Conservation (phyloP, 2,329 filamentous ascomycete species). For the Pyricularia sp. region DNA sequence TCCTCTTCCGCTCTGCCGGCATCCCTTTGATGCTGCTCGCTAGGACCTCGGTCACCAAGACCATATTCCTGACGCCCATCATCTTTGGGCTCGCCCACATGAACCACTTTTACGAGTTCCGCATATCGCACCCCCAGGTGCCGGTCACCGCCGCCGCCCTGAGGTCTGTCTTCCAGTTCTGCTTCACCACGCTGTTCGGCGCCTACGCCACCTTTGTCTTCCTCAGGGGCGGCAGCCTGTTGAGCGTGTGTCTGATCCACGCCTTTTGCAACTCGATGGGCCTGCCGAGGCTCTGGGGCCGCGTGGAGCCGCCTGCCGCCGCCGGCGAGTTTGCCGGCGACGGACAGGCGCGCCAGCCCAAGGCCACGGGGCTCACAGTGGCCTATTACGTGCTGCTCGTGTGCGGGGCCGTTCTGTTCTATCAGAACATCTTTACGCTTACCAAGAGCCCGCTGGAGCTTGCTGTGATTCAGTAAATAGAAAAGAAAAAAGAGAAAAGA, state of each 20-base stretch:
- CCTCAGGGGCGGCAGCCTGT: constrained; percentile 72
- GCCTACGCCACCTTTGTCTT: constrained; percentile 88
- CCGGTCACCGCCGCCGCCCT: constrained; percentile 53
- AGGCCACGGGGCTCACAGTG: constrained; percentile 52
- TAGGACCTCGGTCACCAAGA: constrained; percentile 42
- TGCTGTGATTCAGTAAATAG: background rate
- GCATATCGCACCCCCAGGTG: constrained; percentile 65
- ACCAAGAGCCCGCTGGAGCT: constrained; percentile 51
- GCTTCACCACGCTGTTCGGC: constrained; percentile 87
- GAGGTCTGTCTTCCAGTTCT: constrained; percentile 73
- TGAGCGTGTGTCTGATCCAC: constrained; percentile 68
- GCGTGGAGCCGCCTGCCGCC: constrained; percentile 41
- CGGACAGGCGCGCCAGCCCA: constrained; percentile 21
- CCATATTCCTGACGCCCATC: constrained; percentile 74
- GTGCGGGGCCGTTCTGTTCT: constrained; percentile 63
- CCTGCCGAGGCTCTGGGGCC: constrained; percentile 76
- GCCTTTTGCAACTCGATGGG: constrained; percentile 91
- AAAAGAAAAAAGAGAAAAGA: background rate
- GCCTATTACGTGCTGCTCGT: constrained; percentile 73
- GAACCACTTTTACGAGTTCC: constrained; percentile 94
- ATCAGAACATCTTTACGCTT: constrained; percentile 58
- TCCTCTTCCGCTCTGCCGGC: constrained; percentile 83
- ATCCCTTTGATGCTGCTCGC: constrained; percentile 75
- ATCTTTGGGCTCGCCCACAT: constrained; percentile 91
- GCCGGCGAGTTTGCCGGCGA: constrained; percentile 11